These are phyloP conservation scores for Paramecium octaurelia DNA, from an alignment of 73 alveolate species.

Conservation along the genomic window DNA sequence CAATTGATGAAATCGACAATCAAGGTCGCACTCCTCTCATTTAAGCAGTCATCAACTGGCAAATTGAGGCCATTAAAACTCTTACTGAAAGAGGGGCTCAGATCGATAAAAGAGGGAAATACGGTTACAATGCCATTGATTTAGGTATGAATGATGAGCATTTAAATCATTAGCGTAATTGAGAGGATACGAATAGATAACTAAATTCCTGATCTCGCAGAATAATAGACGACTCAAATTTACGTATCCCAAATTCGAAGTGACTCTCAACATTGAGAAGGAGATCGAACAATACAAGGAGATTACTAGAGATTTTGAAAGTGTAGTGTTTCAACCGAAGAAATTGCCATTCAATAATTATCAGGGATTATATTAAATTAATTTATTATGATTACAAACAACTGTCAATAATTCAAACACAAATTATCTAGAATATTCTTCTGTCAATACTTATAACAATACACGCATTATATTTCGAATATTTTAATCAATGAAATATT, in stretches of 20 bases:
- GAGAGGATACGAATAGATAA: neutral
- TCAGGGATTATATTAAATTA: neutral
- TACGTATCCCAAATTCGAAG: neutral
- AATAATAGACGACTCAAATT: neutral
- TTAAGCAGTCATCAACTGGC: slow-evolving; percentile 38
- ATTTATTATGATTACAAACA: neutral
- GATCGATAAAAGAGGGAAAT: neutral
- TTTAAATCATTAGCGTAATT: neutral
- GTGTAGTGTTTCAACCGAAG: neutral
- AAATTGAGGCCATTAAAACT: neutral
- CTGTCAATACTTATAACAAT: neutral
- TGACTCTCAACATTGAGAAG: neutral
- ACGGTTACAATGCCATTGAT: neutral
- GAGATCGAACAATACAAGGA: neutral
- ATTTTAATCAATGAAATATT: neutral
- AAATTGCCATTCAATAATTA: neutral
- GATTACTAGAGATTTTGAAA: neutral
- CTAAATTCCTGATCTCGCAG: neutral
- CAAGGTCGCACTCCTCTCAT: slow-evolving; percentile 31
- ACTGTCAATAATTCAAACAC: neutral
- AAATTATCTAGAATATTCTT: neutral
- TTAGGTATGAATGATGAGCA: neutral
- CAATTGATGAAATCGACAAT: neutral
- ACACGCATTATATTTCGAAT: neutral
- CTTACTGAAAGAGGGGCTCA: neutral